Percentiles rank a stretch among this genome's conserved stretches.
Conservation (phyloP, 1,284 basidiomycete species). For the Dichomitus squalens region DNA sequence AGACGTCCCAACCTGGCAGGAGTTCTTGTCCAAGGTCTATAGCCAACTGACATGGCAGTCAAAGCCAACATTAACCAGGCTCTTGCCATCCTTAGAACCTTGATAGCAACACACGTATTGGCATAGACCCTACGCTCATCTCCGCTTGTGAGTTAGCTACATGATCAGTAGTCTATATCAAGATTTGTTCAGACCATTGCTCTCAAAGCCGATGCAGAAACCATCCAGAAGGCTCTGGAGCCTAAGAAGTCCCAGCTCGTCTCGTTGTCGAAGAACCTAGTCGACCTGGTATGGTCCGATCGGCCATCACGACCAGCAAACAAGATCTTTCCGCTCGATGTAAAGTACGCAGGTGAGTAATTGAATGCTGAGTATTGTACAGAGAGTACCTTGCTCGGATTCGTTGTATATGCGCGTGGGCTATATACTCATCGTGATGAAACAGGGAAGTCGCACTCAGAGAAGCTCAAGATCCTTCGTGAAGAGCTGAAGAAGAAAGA, state of each 20-base stretch:
- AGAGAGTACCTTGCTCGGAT: neutral
- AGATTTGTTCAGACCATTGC: neutral
- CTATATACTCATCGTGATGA: neutral
- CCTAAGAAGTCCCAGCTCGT: conserved; percentile 62
- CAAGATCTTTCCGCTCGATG: conserved; percentile 69
- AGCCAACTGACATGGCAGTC: neutral
- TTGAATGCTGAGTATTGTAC: neutral
- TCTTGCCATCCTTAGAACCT: conserved; percentile 53
- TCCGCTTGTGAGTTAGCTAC: conserved; percentile 50
- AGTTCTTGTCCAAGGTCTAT: conserved; percentile 75
- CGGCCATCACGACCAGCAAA: conserved; percentile 76
- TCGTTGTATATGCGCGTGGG: neutral
- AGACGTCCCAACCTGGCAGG: conserved; percentile 91
- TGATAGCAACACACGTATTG: conserved; percentile 64
- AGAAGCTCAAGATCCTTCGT: conserved; percentile 72
- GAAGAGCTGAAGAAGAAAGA: conserved; percentile 68
- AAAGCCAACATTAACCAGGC: neutral
- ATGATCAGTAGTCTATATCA: conserved; percentile 3
- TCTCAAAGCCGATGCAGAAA: conserved; percentile 57
- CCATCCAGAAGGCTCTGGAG: conserved; percentile 54
- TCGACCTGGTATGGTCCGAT: conserved; percentile 83
- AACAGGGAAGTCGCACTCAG: conserved; percentile 61
- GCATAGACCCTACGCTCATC: conserved; percentile 82
- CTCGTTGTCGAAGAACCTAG: conserved; percentile 69
- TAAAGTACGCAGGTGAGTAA: conserved; percentile 62